Conservation (phyloP, 202 grass and related monocot species). For the Zizania palustris region DNA sequence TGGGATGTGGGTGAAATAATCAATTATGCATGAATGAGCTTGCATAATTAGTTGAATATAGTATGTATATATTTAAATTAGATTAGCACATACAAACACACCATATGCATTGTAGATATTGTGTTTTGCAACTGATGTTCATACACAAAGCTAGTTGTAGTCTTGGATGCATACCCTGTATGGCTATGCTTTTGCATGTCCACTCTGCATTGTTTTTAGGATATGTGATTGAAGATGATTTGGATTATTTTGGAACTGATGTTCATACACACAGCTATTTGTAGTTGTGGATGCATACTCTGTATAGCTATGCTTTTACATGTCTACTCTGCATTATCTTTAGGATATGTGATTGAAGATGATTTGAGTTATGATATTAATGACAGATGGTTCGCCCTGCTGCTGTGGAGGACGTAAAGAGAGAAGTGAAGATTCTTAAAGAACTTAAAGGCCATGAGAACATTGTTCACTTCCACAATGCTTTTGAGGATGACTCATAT, state of each 20-base stretch:
- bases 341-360: slow-evolving; percentile 35
- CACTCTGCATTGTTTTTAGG: slow-evolving; percentile 7
- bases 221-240: slow-evolving; percentile 1
- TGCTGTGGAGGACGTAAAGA: slow-evolving; percentile 93
- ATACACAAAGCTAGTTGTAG: slow-evolving; percentile 5
- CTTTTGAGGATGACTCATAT: slow-evolving; percentile 91
- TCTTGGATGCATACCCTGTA: background rate
- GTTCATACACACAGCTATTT: slow-evolving; percentile 6
- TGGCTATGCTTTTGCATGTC: slow-evolving; percentile 29
- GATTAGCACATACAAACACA: background rate
- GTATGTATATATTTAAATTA: background rate
- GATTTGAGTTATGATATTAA: slow-evolving; percentile 33
- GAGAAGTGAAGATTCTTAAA: slow-evolving; percentile 94
- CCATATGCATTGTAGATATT: background rate
- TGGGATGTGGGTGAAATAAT: slow-evolving; percentile 2
- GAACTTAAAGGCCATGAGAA: slow-evolving; percentile 96
- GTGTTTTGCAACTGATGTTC: slow-evolving; percentile 2
- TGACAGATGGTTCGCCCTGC: slow-evolving; percentile 83
- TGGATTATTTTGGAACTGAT: background rate
- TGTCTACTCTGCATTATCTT: slow-evolving; percentile 19
- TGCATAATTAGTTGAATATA: slow-evolving; percentile 10
- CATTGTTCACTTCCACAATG: slow-evolving; percentile 91
- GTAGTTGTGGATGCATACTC: background rate
- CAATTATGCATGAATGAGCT: slow-evolving; percentile 8
- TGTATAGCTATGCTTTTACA: slow-evolving; percentile 24